Evolutionary conservation across 768 basidiomycete genomes (phyloP), one percentile per base, ranked within the genome.

Genomic region (Suillus paluster): DNA sequence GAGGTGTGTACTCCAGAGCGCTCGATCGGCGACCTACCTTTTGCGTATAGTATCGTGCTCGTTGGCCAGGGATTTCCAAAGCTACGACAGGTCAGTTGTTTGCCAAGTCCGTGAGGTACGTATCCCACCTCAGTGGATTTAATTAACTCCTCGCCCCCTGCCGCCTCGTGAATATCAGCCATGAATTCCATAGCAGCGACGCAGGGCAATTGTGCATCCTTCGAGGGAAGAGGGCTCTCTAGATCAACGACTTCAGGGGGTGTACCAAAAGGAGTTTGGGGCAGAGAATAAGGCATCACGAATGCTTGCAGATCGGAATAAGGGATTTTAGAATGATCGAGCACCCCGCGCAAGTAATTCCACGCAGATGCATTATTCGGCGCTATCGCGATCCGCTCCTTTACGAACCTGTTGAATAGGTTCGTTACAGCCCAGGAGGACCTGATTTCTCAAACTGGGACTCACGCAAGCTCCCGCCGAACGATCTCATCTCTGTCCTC

Each of bases 281-380:
- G 70, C 14, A 71, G 61, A 1, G 88, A 83, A 73, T 94, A 95
- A 1, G 86, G 86, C 19, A 78, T 70, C 21, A 91, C 88, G 64
- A 95, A 94, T 1, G 82, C 71, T 25, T 77, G 68, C 46, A 91
- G 71, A 5, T 73, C 74, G 2, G 85, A 77, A 68, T 88, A 87
- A 0, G 92, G 86, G 17, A 82, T 80, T 14, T 80, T 72, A 58
- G 84, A 84, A 67, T 83, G 78, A 38, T 89, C 84, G 23, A 97
- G 83, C n/a, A 91, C 71, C 8, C 92, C 97, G 63, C 97, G 86
- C 11, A 99, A 84, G 75, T 97, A 99, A 74, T 97, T 97, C 97
- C 97, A 99, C 1, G 94, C 92, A 0, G 95, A 97, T 0, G 89
- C 84, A 67, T 99, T 99, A 74, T 95, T 96, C 8, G 97, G 95